Evolutionary conservation across 129 eudicot genomes (phyloP), one percentile per base, ranked within the genome.

Genomic region (Chrysanthemum lavandulifolium): DNA sequence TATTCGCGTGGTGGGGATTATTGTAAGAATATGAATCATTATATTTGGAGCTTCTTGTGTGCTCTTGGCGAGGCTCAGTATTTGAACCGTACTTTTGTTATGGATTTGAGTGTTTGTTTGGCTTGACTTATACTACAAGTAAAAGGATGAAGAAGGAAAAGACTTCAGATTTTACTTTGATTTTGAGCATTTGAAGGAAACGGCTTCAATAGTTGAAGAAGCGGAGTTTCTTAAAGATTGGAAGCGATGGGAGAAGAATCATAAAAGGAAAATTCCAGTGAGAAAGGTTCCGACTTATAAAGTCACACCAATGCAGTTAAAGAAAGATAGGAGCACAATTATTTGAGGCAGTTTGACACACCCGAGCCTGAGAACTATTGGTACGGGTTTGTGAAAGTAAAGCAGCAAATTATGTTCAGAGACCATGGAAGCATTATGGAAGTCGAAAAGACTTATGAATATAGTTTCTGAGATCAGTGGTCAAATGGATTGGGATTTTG

Each of bases 361-460:
- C 97, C 99, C 6, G 97, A 95, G 79, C 99, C 96, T 0, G 99
- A 95, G 43, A 95, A 94, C 75, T 94, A 94, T 49, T 90, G 99
- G 99, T 94, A 90, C 79, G 96, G 56, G 99, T 95, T 59, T 90
- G 99, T 75, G 99, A 95, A 77, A 96, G 97, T 58, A 85, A 80
- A 43, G 84, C 96, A 2, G 88, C 96, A 36, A 95, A 90, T 23
- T 78, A 83, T 67, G 59, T 90, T 54, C 86, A 86, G 64, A 80
- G 99, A 82, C 97, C 99, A 16, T 95, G 99, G 89, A 88, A 49
- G 82, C 91, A 3, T 60, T 95, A 0, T 95, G 91, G 87, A 95
- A 95, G 81, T 95, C 99, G 15, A 95, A 95, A 83, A 84, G 96
- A 76, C 77, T 95, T 11, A 95, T 90, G 99, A 95, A 90, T 68